Conservation (phyloP, 2,329 filamentous ascomycete species). For the Ophiosphaerella narmari region DNA sequence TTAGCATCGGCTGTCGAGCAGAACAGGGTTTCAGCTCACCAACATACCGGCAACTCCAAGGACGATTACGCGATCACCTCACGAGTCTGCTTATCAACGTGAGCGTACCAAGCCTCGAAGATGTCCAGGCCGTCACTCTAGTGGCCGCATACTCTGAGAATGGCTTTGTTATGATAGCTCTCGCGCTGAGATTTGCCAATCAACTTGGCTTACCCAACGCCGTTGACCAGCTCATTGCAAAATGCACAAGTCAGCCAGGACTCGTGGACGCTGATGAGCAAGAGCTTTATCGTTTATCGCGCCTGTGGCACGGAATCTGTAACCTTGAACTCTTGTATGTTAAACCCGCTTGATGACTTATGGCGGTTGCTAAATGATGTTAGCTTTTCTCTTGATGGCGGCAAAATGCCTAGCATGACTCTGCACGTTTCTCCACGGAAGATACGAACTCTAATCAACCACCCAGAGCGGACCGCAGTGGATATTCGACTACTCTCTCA, state of each 20-base stretch:
- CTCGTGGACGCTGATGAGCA: slow-evolving; percentile 30
- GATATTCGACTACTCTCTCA: slow-evolving; percentile 60
- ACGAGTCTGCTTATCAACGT: slow-evolving; percentile 54
- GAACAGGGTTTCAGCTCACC: slow-evolving; percentile 49
- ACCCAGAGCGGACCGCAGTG: slow-evolving; percentile 51
- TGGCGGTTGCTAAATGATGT: not conserved
- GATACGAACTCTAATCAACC: slow-evolving; percentile 52
- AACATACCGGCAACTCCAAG: slow-evolving; percentile 41
- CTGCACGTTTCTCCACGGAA: slow-evolving; percentile 47
- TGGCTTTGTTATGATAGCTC: slow-evolving; percentile 55
- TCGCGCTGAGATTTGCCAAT: slow-evolving; percentile 57
- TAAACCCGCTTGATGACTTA: not conserved
- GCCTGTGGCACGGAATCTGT: slow-evolving; percentile 59
- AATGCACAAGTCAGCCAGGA: slow-evolving; percentile 3
- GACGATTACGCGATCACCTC: slow-evolving; percentile 45
- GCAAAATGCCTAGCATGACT: slow-evolving; percentile 50
- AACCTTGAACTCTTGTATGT: slow-evolving; percentile 54
- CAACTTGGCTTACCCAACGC: slow-evolving; percentile 50
- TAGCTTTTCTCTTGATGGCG: slow-evolving; percentile 53
- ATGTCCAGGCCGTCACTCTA: slow-evolving; percentile 58
- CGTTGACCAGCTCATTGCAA: slow-evolving; percentile 48
- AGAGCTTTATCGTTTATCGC: slow-evolving; percentile 41
- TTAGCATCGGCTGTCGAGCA: slow-evolving; percentile 58
- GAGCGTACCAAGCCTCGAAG: slow-evolving; percentile 51
- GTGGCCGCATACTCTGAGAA: slow-evolving; percentile 60